A percentile compares a stretch with the other conserved stretches of the same genome.
Conservation (phyloP, 208 protist species). For the Plasmodiophora brassicae region DNA sequence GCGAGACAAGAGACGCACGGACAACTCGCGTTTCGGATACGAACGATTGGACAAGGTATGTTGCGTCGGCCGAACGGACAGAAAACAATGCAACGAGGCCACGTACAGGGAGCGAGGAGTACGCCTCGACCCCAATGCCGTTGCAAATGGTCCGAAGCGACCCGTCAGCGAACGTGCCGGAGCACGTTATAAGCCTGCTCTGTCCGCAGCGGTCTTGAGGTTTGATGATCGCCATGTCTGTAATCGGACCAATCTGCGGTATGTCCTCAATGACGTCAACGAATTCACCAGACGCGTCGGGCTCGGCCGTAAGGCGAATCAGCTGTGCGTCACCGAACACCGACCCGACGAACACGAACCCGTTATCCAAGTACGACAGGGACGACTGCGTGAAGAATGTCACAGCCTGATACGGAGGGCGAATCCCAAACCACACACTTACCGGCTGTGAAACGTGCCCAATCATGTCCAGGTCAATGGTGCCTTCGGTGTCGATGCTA, state of each 20-base stretch:
- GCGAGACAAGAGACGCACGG: background rate
- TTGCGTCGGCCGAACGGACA: background rate
- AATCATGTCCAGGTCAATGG: background rate
- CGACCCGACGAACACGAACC: conserved; percentile 65
- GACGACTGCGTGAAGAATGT: conserved; percentile 46
- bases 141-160: background rate
- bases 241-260: background rate
- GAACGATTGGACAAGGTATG: conserved; percentile 61
- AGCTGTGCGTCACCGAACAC: conserved; percentile 63
- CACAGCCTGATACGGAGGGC: conserved; percentile 38
- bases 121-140: background rate
- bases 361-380: conserved; percentile 65
- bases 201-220: background rate
- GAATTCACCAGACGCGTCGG: conserved; percentile 50
- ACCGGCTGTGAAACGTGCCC: background rate
- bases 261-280: conserved; percentile 34
- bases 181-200: conserved; percentile 9
- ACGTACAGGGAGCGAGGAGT: background rate
- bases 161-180: background rate
- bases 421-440: background rate
- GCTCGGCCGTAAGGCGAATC: conserved; percentile 52
- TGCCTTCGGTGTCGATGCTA: background rate
- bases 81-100: background rate
- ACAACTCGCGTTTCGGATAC: conserved; percentile 62
- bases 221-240: background rate